Evolutionary conservation across 176 grass and related monocot genomes (phyloP), one percentile per base, ranked within the genome.

Genomic region (maize (Zea mays)): DNA sequence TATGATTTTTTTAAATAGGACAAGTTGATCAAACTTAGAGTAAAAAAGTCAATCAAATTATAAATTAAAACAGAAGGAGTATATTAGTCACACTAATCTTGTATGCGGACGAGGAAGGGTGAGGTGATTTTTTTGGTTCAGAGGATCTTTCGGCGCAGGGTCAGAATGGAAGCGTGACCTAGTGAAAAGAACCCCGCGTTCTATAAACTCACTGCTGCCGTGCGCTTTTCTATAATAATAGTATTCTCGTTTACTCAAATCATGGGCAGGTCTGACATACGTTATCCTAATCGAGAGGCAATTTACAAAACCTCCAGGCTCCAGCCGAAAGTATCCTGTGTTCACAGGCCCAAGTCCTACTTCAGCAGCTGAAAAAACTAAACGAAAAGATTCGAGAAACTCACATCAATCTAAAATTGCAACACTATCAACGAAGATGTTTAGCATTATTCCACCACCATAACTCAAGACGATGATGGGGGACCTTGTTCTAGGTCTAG

Each of bases 281-380:
- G 27, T 27, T 27, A 27, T 47, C 77, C 71, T 60, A 72, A 42
- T 77, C 10, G 11, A 39, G 57, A 54, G 60, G 15, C 41, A 37
- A 84, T 77, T 89, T 81, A 73, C 77, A 89, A 85, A 88, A 80
- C 65, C 65, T 81, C 49, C 50, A 76, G 65, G 19, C n/a, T 58
- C n/a, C 0, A 58, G 55, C 19, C 62, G 27, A 8, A 10, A 80
- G 36, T 75, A 80, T 62, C 71, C 11, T 70, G 20, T 57, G 76
- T 20, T 54, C 34, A 62, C 0, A 27, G 38, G 34, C 4, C 60
- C 38, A 72, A 54, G 56, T 58, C 51, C 66, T 71, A 68, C 79
- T 55, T 65, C 58, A 39, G n/a, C 51, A 5, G 17, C 40, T 71
- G 55, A 48, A 64, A 64, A 65, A 76, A 71, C 61, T 54, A 55